A percentile compares a stretch with the other conserved stretches of the same genome.
These are phyloP conservation scores for Verticillium klebahnii DNA, from an alignment of 2,329 filamentous ascomycete species.

Conservation along the genomic window DNA sequence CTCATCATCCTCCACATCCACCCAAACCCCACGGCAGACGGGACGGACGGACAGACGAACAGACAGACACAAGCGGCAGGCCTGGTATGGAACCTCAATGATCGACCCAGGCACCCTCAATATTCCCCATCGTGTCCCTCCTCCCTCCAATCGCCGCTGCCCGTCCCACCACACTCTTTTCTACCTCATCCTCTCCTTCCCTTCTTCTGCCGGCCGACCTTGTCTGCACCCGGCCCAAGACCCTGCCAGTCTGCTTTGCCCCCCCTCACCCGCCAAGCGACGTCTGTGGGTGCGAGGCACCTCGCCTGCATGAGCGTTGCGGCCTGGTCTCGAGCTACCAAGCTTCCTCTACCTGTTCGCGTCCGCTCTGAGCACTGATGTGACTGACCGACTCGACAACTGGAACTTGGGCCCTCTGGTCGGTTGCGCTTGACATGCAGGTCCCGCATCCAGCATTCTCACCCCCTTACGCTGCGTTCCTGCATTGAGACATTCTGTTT, in stretches of 20 bases:
- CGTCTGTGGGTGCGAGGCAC: neutral
- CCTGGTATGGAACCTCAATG: neutral
- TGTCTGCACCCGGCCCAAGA: neutral
- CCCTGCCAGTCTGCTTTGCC: neutral
- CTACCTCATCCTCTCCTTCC: slow-evolving; percentile 15
- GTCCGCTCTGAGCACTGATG: slow-evolving; percentile 7
- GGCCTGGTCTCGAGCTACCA: neutral
- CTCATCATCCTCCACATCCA: neutral
- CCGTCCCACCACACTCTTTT: slow-evolving; percentile 2
- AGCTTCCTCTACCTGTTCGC: neutral
- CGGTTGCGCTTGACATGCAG: neutral
- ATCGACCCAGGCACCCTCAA: neutral
- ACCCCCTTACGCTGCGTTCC: slow-evolving; percentile 23
- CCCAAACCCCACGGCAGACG: neutral
- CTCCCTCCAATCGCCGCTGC: neutral
- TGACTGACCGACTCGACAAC: neutral
- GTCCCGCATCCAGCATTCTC: neutral
- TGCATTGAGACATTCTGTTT: slow-evolving; percentile 32
- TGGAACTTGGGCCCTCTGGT: neutral
- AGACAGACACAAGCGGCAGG: neutral
- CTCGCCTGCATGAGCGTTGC: neutral
- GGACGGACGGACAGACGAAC: neutral
- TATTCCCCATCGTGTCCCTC: neutral
- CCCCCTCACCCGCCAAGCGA: neutral
- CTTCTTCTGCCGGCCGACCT: neutral